A percentile compares a stretch with the other conserved stretches of the same genome.
Evolutionary conservation across 805 yeast genomes (phyloP).

Genomic region (Myxozyma mucilagina): DNA sequence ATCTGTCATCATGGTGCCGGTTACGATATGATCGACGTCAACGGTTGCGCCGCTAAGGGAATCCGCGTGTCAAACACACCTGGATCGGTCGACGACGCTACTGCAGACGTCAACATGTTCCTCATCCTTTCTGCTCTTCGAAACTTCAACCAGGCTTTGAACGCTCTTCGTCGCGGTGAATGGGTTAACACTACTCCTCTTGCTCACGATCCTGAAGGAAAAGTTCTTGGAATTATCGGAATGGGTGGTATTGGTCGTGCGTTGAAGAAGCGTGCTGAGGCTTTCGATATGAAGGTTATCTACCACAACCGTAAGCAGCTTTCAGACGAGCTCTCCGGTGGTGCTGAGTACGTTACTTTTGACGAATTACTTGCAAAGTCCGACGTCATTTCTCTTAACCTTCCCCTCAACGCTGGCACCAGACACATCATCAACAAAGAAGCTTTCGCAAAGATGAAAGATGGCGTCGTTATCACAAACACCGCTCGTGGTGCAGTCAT

Average conservation of each 20-base stretch:
- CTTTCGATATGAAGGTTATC: constrained; percentile 74
- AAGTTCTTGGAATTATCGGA: constrained; percentile 77
- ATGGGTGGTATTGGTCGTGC: constrained; percentile 91
- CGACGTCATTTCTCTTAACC: constrained; percentile 71
- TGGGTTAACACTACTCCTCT: constrained; percentile 63
- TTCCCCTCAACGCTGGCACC: constrained; percentile 75
- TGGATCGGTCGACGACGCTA: constrained; percentile 63
- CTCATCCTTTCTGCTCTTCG: constrained; percentile 63
- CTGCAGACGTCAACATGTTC: constrained; percentile 70
- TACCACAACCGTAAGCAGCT: constrained; percentile 71
- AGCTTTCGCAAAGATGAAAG: constrained; percentile 67
- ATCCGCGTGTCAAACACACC: constrained; percentile 68
- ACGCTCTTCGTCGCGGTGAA: constrained; percentile 55
- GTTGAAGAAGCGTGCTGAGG: constrained; percentile 65
- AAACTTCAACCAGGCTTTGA: constrained; percentile 63
- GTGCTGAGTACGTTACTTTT: constrained; percentile 66
- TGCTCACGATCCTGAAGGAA: constrained; percentile 76
- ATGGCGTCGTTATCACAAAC: constrained; percentile 74
- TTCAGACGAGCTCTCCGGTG: constrained; percentile 61
- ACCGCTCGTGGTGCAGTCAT: constrained; percentile 86
- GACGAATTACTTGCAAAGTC: constrained; percentile 65
- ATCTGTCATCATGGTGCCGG: constrained; percentile 66
- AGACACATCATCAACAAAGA: constrained; percentile 65
- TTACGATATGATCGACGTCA: constrained; percentile 67
- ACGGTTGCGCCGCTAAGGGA: constrained; percentile 50